Base-by-base conservation (phyloP, 164 flowering plant species). In the Berberis vulgaris region DNA sequence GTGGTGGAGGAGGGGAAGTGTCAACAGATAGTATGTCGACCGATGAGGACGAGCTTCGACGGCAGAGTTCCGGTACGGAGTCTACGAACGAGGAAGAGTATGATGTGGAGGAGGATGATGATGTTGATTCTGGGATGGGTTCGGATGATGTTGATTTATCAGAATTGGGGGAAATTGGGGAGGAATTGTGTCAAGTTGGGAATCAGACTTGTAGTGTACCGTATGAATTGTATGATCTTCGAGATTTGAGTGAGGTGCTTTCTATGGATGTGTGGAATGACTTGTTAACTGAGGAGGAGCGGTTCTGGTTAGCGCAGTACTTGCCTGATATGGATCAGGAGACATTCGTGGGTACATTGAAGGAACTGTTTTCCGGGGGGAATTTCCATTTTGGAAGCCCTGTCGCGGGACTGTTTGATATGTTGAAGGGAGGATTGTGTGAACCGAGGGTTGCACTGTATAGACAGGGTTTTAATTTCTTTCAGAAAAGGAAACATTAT, bases 331-430 rank as follows among this genome's bases (percentile, higher is more conserved):
- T 89, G 88, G 96, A 91, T 65, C 87, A 86, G 69, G 83, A 75
- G 62, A 78, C 79, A 0, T 94, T 78, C 77, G 74, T 79, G 74
- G 64, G 73, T 0, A 87, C 96, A 1, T 59, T 91, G 81, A 85
- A 78, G 59, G 96, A 91, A 62, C 86, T 95, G 7, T 81, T 91
- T 65, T 67, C 80, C 1, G 87, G 90, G 60, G 41, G 61, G 39
- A 87, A 89, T 70, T 80, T 95, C 55, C 92, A 92, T 73, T 95
- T 95, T 76, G 99, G 97, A 9, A 83, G 84, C 65, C 99, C 99
- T 12, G 49, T 91, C 26, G 60, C 62, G 39, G 80, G 76, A 73
- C 63, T 95, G 57, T 88, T 88, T 63, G 71, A 82, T 69, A 81
- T 82, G 87, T 69, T 95, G 77, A 91, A 91, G 69, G 98, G 98